Evolutionary conservation across 202 grass and related monocot species (phyloP).

Genomic region (Panicum virgatum): DNA sequence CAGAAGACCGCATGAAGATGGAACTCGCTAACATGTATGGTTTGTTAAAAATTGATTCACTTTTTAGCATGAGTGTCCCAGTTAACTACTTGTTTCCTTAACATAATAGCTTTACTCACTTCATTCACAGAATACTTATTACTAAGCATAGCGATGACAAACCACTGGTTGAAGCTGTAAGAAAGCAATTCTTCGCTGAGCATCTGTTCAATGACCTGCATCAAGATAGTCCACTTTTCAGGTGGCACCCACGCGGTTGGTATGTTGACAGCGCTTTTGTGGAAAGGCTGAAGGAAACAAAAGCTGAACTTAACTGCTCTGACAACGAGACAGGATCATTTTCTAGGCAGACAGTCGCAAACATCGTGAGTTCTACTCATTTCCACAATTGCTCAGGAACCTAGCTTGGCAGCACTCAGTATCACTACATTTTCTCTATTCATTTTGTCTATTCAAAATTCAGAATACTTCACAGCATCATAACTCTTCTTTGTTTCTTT

Average conservation of each 20-base stretch:
- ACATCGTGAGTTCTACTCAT: background rate
- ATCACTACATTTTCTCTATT: background rate
- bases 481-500: constrained; percentile 3
- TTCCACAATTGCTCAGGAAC: background rate
- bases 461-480: background rate
- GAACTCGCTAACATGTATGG: constrained; percentile 61
- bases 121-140: constrained; percentile 63
- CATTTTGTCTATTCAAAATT: background rate
- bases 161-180: constrained; percentile 43
- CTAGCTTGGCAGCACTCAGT: background rate
- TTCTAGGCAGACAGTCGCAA: constrained; percentile 29
- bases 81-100: constrained; percentile 33
- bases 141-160: constrained; percentile 49
- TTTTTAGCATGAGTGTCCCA: constrained; percentile 5
- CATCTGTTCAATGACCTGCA: constrained; percentile 57
- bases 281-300: constrained; percentile 38
- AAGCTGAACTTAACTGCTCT: constrained; percentile 2
- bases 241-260: constrained; percentile 44
- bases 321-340: background rate
- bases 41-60: constrained; percentile 13
- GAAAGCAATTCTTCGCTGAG: constrained; percentile 52
- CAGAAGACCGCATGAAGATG: constrained; percentile 51
- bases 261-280: constrained; percentile 39
- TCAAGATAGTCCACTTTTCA: constrained; percentile 50
- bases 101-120: background rate